Percentiles rank a stretch among this genome's conserved stretches.
phyloP scores from a whole-genome alignment of 176 grass and related monocot genomes.

The Aegilops tauschii region DNA sequence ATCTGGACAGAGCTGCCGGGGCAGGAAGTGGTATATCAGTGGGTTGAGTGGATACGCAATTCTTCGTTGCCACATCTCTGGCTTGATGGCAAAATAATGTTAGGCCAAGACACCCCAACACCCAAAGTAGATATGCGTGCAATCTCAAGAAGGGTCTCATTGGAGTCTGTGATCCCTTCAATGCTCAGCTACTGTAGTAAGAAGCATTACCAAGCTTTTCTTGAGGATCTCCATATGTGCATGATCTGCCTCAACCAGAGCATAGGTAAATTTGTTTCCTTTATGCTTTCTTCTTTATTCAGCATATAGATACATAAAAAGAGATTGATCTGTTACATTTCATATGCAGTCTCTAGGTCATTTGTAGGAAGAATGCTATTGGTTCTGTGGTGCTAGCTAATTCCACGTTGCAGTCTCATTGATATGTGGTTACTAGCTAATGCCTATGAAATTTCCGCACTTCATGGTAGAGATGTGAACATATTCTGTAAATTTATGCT shows the following conservation, averaged over 20 bases:
- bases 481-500: neutral
- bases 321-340: neutral
- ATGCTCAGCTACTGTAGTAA: constrained; percentile 39
- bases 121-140: constrained; percentile 14
- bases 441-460: neutral
- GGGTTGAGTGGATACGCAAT: constrained; percentile 51
- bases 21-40: constrained; percentile 57
- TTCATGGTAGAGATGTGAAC: neutral
- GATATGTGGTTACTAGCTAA: neutral
- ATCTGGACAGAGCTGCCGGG: constrained; percentile 41
- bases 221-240: constrained; percentile 41
- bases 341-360: neutral
- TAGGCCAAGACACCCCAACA: constrained; percentile 11
- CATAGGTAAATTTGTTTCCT: constrained; percentile 7
- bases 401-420: neutral
- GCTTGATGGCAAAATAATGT: constrained; percentile 29
- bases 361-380: neutral
- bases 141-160: constrained; percentile 24
- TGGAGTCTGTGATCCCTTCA: constrained; percentile 44
- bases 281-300: neutral
- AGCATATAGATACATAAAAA: neutral
- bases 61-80: constrained; percentile 43
- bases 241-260: constrained; percentile 43
- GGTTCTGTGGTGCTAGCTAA: neutral
- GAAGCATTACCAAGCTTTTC: constrained; percentile 42